Base-by-base conservation (phyloP, 2,329 filamentous ascomycete species). In the Pseudogymnoascus sp. region DNA sequence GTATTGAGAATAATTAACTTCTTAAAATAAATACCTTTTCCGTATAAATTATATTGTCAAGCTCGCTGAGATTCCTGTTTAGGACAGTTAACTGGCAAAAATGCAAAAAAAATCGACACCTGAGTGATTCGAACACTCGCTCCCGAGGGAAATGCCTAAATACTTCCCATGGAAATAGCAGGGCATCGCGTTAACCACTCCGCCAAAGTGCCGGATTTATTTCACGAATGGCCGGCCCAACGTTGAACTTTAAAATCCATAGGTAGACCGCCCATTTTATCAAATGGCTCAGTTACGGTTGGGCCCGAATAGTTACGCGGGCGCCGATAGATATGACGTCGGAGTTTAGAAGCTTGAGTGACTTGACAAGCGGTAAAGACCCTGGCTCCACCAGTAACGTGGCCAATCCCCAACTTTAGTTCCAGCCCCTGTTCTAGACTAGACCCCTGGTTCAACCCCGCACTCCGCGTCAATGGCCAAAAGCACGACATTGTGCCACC, bases 121-220 rank as follows among this genome's bases (percentile, higher is more conserved):
- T 60, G 59, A 38, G 59, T 60, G 59, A 60, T 60, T 60, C 59
- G 59, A 60, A 60, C 59, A 60, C 59, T 38, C 59, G 59, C 59
- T 60, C 59, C 59, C 59, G 59, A 60, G 0, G 59, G 59, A 60
- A 60, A 60, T 60, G 59, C 59, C 59, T 60, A 5, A 46, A 14
- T 23, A 25, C 59, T 16, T n/a, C 43, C n/a, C 4, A 16, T 18
- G 34, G 5, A 46, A 2, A 60, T 60, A 60, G 59, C 59, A 60
- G 59, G 59, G 59, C 59, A 60, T 60, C 59, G 59, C 59, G 59
- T 60, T 60, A 60, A 60, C 59, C 59, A 60, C 59, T 60, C 59
- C 59, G 59, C 59, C 59, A 60, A 60, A 60, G 59, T 42, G 59
- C 59, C 59, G 14, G 28, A 31, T 31, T 9, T 31, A 31, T 31